phyloP scores from a whole-genome alignment of 768 basidiomycete species.

The Galerina marginata region DNA sequence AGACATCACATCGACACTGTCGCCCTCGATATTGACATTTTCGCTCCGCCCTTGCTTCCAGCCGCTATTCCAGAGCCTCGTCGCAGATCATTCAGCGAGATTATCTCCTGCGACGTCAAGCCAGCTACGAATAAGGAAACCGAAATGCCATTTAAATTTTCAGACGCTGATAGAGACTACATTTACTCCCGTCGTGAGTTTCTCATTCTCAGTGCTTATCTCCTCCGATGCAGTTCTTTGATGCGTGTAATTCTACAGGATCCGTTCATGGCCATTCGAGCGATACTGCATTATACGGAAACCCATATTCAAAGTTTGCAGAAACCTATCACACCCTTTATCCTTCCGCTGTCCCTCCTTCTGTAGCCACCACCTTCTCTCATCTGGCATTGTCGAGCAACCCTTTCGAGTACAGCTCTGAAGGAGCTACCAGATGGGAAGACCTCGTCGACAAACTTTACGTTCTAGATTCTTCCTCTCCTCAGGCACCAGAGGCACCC shows the following conservation, averaged over 20 bases:
- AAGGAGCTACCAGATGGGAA: neutral
- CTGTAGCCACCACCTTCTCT: constrained; percentile 2
- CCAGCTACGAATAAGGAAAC: neutral
- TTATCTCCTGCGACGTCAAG: neutral
- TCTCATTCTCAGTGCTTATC: neutral
- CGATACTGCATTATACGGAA: neutral
- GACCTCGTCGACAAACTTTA: constrained; percentile 1
- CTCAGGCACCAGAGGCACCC: neutral
- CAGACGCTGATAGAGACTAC: neutral
- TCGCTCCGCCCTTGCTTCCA: constrained; percentile 33
- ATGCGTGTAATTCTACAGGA: neutral
- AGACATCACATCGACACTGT: constrained; percentile 49
- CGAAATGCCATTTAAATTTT: no score
- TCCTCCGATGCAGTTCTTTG: neutral
- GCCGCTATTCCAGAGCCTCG: constrained; percentile 18
- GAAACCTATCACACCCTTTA: neutral
- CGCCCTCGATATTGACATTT: constrained; percentile 35
- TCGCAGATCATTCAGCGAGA: constrained; percentile 7
- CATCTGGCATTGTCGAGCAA: neutral
- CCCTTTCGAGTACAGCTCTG: neutral
- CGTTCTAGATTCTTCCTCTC: constrained; percentile 8
- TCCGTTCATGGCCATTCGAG: neutral
- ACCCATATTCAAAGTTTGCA: neutral
- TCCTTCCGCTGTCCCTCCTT: constrained; percentile 5
- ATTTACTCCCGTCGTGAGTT: constrained; percentile 4